Percentiles rank a stretch among this genome's conserved stretches.
Evolutionary conservation across 495 filamentous ascomycete species (phyloP).

Genomic region (Eremomyces bilateralis): DNA sequence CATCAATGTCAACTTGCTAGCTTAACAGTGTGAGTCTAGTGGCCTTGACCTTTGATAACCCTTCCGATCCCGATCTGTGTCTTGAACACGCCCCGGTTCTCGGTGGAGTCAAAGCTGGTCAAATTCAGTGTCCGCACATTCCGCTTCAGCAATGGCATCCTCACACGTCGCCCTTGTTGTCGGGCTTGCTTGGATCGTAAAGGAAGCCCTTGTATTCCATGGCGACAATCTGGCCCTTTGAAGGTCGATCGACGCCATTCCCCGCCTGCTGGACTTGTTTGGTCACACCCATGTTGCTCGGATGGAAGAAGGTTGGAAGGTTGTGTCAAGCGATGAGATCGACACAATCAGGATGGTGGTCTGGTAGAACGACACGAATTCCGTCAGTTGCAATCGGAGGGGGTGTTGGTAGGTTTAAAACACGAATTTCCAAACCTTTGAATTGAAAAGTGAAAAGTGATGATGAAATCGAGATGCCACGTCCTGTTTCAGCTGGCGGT

Average conservation of each 20-base stretch:
- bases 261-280: conserved; percentile 25
- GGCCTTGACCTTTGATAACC: conserved; percentile 48
- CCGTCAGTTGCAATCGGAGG: too few relatives aligned
- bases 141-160: conserved; percentile 17
- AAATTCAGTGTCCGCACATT: not conserved
- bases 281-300: conserved; percentile 30
- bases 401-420: too few relatives aligned
- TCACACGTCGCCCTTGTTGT: conserved; percentile 26
- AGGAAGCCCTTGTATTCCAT: conserved; percentile 75
- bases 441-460: too few relatives aligned
- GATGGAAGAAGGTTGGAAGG: not conserved
- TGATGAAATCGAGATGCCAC: too few relatives aligned
- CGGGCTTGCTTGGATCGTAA: conserved; percentile 28
- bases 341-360: too few relatives aligned
- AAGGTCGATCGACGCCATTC: conserved; percentile 32
- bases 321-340: too few relatives aligned
- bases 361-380: too few relatives aligned
- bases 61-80: conserved; percentile 49
- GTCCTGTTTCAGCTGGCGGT: too few relatives aligned
- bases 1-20: not conserved
- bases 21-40: not conserved
- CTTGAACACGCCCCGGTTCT: conserved; percentile 38
- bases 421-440: too few relatives aligned
- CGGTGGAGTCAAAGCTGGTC: conserved; percentile 59
- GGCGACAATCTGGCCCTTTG: conserved; percentile 40